These are phyloP conservation scores for Colletotrichum musae DNA, from an alignment of 2,329 filamentous ascomycete species.

Conservation along the genomic window DNA sequence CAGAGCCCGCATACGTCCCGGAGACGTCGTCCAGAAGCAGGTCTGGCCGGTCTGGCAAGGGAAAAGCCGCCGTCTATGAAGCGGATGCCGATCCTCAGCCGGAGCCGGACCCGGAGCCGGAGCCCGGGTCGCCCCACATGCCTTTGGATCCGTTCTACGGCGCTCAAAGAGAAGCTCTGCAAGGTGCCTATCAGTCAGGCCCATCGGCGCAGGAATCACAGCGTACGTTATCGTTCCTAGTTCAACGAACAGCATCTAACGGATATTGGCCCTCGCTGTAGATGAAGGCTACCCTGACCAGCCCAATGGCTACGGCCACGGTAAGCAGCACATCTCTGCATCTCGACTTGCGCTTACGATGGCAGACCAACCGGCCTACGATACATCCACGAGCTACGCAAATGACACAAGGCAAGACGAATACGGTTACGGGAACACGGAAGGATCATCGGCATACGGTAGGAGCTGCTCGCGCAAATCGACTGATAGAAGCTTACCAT, in stretches of 20 bases:
- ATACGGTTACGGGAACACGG: constrained; percentile 10
- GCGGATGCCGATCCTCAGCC: constrained; percentile 1
- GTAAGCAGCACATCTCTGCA: neutral
- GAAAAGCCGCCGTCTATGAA: constrained; percentile 18
- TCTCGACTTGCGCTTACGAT: neutral
- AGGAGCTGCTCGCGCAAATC: neutral
- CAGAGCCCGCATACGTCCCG: neutral
- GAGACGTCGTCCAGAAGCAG: constrained; percentile 5
- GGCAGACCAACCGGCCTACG: constrained; percentile 9
- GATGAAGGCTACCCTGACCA: neutral
- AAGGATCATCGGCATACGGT: constrained; percentile 38
- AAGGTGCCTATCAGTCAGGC: neutral
- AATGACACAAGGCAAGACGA: constrained; percentile 7
- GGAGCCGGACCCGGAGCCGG: constrained; percentile 6
- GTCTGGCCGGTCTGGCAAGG: constrained; percentile 25
- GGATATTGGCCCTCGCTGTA: neutral
- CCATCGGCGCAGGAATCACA: neutral
- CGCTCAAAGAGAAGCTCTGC: neutral
- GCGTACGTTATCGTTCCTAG: neutral
- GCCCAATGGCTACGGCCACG: constrained; percentile 1
- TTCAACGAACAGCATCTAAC: neutral
- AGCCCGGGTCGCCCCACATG: neutral
- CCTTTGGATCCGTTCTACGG: constrained; percentile 35
- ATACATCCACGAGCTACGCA: constrained; percentile 1
- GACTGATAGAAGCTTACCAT: constrained; percentile 1